Percentiles rank a stretch among this genome's conserved stretches.
Evolutionary conservation across 108 stramenopile species (phyloP).

Genomic region (Cyclotella cryptica): DNA sequence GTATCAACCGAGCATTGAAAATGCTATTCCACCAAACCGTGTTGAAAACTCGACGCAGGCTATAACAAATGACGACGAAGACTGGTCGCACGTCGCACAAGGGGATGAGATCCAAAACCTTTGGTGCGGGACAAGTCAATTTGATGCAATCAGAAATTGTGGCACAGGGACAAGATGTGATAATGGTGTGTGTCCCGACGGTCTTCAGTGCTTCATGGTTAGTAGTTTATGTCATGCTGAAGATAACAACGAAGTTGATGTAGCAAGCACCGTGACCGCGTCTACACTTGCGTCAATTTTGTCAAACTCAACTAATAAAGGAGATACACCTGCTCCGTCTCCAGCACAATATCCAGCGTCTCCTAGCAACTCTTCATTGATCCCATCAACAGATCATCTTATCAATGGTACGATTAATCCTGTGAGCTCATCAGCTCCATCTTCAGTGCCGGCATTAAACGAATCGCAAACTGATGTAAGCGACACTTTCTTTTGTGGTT

Average conservation of each 20-base stretch:
- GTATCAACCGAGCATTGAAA: neutral
- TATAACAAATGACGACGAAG: neutral
- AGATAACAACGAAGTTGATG: neutral
- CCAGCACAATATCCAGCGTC: neutral
- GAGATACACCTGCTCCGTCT: neutral
- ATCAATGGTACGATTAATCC: neutral
- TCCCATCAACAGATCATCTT: neutral
- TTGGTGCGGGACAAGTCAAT: constrained; percentile 9
- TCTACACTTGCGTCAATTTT: neutral
- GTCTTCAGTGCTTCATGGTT: constrained; percentile 21
- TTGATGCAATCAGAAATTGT: constrained; percentile 21
- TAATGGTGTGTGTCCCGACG: constrained; percentile 10
- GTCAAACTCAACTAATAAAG: neutral
- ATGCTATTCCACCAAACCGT: neutral
- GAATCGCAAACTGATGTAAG: neutral
- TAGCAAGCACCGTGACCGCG: neutral
- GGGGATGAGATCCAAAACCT: constrained; percentile 22
- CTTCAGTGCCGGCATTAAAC: neutral
- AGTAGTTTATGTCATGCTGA: neutral
- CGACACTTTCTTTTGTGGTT: constrained; percentile 16
- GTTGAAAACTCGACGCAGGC: neutral
- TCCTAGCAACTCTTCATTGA: neutral
- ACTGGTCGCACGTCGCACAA: neutral
- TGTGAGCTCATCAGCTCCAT: neutral
- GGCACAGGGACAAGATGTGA: constrained; percentile 15